A percentile compares a stretch with the other conserved stretches of the same genome.
phyloP scores from a whole-genome alignment of 2,329 filamentous ascomycete genomes.

The Emmonsiellopsis sp. region DNA sequence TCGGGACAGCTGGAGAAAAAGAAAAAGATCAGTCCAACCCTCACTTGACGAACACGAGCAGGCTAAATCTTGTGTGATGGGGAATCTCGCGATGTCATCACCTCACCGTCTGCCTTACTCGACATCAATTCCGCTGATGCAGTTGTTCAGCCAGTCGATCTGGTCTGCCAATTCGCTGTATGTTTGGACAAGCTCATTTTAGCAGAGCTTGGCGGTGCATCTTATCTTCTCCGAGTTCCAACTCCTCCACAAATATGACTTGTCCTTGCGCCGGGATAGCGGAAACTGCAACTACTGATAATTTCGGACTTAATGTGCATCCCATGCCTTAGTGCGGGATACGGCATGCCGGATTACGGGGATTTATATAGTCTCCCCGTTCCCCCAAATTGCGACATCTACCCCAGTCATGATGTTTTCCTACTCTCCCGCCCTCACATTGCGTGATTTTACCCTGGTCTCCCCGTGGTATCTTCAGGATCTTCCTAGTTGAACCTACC shows the following conservation, averaged over 20 bases:
- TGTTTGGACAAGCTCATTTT: no score
- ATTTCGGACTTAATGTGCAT: not conserved
- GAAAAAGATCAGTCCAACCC: not conserved
- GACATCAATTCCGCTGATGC: no score
- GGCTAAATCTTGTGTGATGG: not conserved
- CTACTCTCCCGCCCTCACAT: not conserved
- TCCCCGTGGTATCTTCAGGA: not conserved
- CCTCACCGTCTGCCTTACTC: no score
- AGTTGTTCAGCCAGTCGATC: no score
- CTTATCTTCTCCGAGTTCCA: not conserved
- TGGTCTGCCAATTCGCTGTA: no score
- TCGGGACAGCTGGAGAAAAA: not conserved
- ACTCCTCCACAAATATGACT: no score
- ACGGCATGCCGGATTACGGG: not conserved
- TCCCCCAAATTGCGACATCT: not conserved
- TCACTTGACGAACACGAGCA: not conserved
- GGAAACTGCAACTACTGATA: not conserved
- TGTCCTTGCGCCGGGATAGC: no score
- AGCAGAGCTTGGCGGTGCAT: not conserved
- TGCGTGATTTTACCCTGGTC: not conserved
- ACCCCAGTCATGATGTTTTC: constrained; percentile 2
- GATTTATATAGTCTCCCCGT: not conserved
- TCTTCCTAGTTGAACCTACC: not conserved
- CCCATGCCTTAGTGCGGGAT: not conserved
- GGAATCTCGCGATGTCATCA: not conserved